Evolutionary conservation across 257 asterid species (phyloP).

Genomic region (Nicotiana tomentosiformis): DNA sequence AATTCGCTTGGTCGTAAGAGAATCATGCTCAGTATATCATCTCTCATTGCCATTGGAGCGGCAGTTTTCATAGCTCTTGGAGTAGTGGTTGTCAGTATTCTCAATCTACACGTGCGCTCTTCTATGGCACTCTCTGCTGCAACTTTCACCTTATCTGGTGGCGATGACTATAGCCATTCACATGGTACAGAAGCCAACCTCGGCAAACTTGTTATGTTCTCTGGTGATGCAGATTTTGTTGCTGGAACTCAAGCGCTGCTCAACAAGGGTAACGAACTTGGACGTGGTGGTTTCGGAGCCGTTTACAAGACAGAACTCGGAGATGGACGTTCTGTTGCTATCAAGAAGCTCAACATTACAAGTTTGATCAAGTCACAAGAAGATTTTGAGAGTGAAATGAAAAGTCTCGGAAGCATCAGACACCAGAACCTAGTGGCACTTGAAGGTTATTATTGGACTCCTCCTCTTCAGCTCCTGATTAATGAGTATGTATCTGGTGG

Average conservation of each 20-base stretch:
- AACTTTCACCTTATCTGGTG: constrained; percentile 47
- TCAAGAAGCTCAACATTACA: constrained; percentile 72
- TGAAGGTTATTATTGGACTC: constrained; percentile 83
- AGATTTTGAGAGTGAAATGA: constrained; percentile 71
- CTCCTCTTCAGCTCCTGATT: constrained; percentile 70
- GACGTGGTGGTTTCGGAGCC: constrained; percentile 84
- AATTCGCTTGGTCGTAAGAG: constrained; percentile 47
- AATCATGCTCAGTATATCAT: constrained; percentile 64
- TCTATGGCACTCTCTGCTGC: constrained; percentile 46
- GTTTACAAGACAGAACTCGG: constrained; percentile 55
- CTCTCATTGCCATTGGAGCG: constrained; percentile 82
- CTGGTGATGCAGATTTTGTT: constrained; percentile 67
- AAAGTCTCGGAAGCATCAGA: constrained; percentile 47
- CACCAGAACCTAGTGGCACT: constrained; percentile 58
- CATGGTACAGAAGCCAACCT: constrained; percentile 59
- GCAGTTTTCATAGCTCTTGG: constrained; percentile 82
- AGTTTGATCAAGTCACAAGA: constrained; percentile 70
- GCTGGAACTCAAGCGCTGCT: constrained; percentile 68
- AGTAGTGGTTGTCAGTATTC: constrained; percentile 60
- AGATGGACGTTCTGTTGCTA: constrained; percentile 60
- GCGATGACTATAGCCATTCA: constrained; percentile 64
- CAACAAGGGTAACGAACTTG: constrained; percentile 67
- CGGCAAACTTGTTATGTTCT: constrained; percentile 86
- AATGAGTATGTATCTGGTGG: constrained; percentile 48
- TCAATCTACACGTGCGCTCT: constrained; percentile 59